phyloP scores from a whole-genome alignment of 495 filamentous ascomycete genomes.

The Elaphomyces granulatus region DNA sequence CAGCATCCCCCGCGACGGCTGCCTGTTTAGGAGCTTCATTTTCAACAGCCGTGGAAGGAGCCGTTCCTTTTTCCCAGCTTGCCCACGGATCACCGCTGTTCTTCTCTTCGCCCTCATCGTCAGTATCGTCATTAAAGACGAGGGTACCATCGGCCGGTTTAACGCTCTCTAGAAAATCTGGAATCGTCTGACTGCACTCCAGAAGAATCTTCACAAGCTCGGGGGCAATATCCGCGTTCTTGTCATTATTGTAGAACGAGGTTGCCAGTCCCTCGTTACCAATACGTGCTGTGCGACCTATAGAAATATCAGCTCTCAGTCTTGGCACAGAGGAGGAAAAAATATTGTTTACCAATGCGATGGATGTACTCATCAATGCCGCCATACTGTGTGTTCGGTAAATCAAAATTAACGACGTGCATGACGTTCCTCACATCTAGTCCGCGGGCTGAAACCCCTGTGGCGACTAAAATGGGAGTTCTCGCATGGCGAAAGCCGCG shows the following conservation, averaged over 20 bases:
- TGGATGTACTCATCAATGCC: constrained; percentile 91
- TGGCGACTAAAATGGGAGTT: constrained; percentile 69
- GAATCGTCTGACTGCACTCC: constrained; percentile 62
- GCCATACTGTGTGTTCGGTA: constrained; percentile 54
- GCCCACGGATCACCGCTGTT: constrained; percentile 14
- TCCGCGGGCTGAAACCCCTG: constrained; percentile 76
- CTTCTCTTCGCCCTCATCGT: constrained; percentile 35
- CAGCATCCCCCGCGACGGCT: no score
- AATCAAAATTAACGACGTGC: constrained; percentile 88
- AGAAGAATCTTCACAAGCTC: constrained; percentile 64
- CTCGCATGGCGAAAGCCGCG: constrained; percentile 64
- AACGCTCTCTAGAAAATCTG: constrained; percentile 61
- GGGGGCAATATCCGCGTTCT: constrained; percentile 51
- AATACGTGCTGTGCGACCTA: constrained; percentile 86
- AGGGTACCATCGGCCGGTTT: constrained; percentile 34
- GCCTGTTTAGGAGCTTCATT: no score
- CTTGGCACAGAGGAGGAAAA: neutral
- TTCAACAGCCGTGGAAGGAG: no score
- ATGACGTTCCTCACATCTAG: constrained; percentile 74
- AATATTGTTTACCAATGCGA: constrained; percentile 54
- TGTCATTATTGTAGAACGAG: constrained; percentile 66
- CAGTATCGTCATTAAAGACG: constrained; percentile 47
- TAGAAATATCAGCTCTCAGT: neutral
- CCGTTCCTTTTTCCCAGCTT: neutral
- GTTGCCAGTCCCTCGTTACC: constrained; percentile 76